Evolutionary conservation across 805 yeast species (phyloP).

Genomic region (Citeromyces matritensis): DNA sequence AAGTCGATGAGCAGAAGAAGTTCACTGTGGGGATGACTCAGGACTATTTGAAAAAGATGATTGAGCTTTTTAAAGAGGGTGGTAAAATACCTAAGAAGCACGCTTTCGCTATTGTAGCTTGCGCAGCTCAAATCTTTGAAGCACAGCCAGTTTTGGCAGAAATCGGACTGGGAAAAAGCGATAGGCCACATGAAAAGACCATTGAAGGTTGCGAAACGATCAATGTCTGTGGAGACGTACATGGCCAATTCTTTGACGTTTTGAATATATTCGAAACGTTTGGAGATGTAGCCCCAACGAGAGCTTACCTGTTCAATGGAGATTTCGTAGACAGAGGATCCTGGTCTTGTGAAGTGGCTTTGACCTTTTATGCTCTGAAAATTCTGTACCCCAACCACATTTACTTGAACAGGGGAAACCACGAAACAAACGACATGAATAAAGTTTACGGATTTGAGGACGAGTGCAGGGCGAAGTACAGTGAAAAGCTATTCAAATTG

Average conservation of each 20-base stretch:
- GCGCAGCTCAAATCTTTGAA: conserved; percentile 47
- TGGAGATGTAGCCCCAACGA: conserved; percentile 55
- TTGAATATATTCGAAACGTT: conserved; percentile 61
- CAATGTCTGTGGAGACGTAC: conserved; percentile 95
- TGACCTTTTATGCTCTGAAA: conserved; percentile 65
- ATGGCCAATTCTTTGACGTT: conserved; percentile 90
- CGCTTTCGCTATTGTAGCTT: conserved; percentile 68
- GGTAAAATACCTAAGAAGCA: conserved; percentile 67
- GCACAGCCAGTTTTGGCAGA: conserved; percentile 69
- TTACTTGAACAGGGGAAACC: conserved; percentile 86
- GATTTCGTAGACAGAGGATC: conserved; percentile 97
- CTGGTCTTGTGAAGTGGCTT: conserved; percentile 95
- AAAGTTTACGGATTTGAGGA: conserved; percentile 93
- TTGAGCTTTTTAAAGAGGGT: conserved; percentile 60
- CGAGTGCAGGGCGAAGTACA: conserved; percentile 85
- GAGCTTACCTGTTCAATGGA: conserved; percentile 82
- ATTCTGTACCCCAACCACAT: conserved; percentile 55
- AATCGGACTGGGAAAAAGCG: conserved; percentile 21
- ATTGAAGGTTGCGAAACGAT: conserved; percentile 27
- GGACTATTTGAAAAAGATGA: conserved; percentile 48
- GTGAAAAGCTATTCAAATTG: conserved; percentile 63
- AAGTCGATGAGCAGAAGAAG: conserved; percentile 13
- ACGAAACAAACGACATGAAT: conserved; percentile 95
- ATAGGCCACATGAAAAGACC: conserved; percentile 32
- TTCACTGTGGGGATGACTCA: conserved; percentile 27